Conservation (phyloP, 1,139 yeast species). For the Zygoascus meyerae region DNA sequence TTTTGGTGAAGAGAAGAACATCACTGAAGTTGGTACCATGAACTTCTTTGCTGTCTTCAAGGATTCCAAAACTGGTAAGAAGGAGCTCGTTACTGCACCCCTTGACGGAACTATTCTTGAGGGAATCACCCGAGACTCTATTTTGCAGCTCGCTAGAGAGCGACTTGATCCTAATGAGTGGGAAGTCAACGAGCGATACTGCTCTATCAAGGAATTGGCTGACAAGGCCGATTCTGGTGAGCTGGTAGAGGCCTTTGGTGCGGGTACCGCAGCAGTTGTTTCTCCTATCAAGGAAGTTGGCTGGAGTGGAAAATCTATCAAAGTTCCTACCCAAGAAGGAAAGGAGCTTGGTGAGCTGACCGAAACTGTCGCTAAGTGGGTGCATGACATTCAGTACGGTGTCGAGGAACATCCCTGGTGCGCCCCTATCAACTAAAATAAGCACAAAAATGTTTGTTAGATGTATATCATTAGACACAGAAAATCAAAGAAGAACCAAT, state of each 20-base stretch:
- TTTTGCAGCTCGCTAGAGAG: conserved; percentile 67
- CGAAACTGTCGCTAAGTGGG: conserved; percentile 72
- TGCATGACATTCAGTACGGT: conserved; percentile 85
- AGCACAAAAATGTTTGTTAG: not conserved
- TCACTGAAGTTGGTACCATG: conserved; percentile 98
- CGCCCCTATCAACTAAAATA: conserved; percentile 3
- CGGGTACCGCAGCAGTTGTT: conserved; percentile 98
- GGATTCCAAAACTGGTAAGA: conserved; percentile 63
- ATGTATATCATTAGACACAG: not conserved
- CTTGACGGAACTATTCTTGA: conserved; percentile 94
- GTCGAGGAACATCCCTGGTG: conserved; percentile 52
- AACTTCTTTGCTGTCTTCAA: conserved; percentile 83
- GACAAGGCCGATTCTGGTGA: conserved; percentile 74
- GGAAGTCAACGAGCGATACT: conserved; percentile 75
- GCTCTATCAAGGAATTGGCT: conserved; percentile 71
- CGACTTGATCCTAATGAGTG: conserved; percentile 69
- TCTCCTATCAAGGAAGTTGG: conserved; percentile 88
- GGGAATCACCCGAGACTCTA: conserved; percentile 94
- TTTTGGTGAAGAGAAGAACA: conserved; percentile 80
- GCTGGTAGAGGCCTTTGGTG: conserved; percentile 89
- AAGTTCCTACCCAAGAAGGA: conserved; percentile 74
- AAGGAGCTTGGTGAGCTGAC: conserved; percentile 77
- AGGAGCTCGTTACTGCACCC: conserved; percentile 93
- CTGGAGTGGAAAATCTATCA: conserved; percentile 63
- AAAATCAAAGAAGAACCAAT: too few relatives aligned